Evolutionary conservation across 306 rosid genomes (phyloP), one percentile per base, ranked within the genome.

Genomic region (Begonia loranthoides): DNA sequence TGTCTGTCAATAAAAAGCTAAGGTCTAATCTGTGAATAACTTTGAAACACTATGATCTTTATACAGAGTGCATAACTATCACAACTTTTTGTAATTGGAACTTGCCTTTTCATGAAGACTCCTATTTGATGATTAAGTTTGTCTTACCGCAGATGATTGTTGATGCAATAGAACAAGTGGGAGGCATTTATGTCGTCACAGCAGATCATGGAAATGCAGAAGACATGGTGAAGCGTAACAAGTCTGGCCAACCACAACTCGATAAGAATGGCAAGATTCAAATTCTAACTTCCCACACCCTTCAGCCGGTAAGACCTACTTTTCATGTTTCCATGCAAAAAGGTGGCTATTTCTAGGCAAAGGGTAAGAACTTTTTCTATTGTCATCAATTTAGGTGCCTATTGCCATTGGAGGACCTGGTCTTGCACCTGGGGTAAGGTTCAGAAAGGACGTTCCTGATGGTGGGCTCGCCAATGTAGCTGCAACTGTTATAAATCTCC

Each of bases 161-260:
- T 39, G 99, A 92, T 41, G 89, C 96, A 28, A 62, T 87, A 4
- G 89, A 83, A 77, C 84, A 83, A 80, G 99, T 80, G 24, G 96
- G 96, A 45, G 99, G 99, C 63, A 92, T 92, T 64, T 92, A 80
- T 59, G 84, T 87, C 11, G 94, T 92, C 13, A 92, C 99, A 14
- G 99, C 99, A 46, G 99, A 92, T 72, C 99, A 92, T 9, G 99
- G 99, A 24, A 92, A 92, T 33, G 99, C 99, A 2, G 99, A 92
- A 67, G 99, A 92, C 65, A 92, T 92, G 99, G 96, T 92, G 56
- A 92, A 92, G 71, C 80, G 99, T 65, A 83, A 79, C 51, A 92
- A 92, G 69, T 51, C 83, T 0, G 99, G 99, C 55, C 62, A 86
- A 49, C 99, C 99, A 11, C 62, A 2, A 14, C 81, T 92, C 15